A percentile compares a stretch with the other conserved stretches of the same genome.
Conservation (phyloP, 768 basidiomycete genomes). For the Fibroporia radiculosa region DNA sequence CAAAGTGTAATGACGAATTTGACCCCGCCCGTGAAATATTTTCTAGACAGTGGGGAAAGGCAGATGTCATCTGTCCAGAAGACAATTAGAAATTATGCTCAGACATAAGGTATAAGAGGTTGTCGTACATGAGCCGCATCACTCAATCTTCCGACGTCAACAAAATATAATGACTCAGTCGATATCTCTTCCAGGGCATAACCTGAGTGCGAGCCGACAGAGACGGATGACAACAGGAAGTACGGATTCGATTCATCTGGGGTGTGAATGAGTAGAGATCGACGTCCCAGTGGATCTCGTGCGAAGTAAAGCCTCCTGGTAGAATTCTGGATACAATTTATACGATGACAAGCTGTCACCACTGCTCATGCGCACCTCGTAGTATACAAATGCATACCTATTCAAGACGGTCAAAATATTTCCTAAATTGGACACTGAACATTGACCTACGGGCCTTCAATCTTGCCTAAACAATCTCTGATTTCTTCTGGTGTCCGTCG, state of each 20-base stretch:
- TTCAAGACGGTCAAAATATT: background rate
- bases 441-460: constrained; percentile 76
- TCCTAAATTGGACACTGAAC: background rate
- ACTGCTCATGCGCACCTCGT: constrained; percentile 42
- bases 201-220: constrained; percentile 37
- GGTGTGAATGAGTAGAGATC: constrained; percentile 71
- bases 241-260: constrained; percentile 42
- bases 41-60: constrained; percentile 16
- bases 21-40: constrained; percentile 16
- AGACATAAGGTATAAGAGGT: background rate
- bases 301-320: constrained; percentile 50
- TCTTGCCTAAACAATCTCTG: constrained; percentile 39
- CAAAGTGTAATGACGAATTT: constrained; percentile 3
- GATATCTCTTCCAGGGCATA: constrained; percentile 55
- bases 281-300: constrained; percentile 77
- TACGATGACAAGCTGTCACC: background rate
- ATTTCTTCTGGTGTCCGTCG: constrained; percentile 32
- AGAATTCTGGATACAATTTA: background rate
- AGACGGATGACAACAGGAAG: constrained; percentile 61
- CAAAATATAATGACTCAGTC: constrained; percentile 46
- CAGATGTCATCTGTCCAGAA: constrained; percentile 14
- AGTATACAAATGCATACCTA: constrained; percentile 79
- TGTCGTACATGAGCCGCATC: constrained; percentile 20
- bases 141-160: constrained; percentile 34
- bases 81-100: background rate